A percentile compares a stretch with the other conserved stretches of the same genome.
Conservation (phyloP, 768 basidiomycete genomes). For the Boletus rex-veris region DNA sequence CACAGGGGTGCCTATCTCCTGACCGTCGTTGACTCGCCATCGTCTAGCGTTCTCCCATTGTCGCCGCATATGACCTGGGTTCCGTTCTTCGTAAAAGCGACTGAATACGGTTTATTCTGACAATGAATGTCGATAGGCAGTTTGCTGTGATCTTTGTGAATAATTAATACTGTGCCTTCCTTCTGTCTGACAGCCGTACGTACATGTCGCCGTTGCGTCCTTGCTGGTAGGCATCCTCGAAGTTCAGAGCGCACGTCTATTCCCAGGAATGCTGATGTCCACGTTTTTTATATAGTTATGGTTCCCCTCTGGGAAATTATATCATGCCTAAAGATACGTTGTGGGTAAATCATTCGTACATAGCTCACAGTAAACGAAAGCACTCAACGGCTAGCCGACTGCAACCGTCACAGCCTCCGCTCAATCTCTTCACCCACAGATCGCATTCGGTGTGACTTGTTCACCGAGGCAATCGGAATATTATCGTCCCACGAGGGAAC, state of each 20-base stretch:
- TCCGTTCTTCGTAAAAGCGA: background rate
- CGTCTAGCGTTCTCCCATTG: background rate
- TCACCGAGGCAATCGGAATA: too few species aligned
- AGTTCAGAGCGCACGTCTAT: background rate
- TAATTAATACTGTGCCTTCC: background rate
- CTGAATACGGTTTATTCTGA: background rate
- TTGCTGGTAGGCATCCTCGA: background rate
- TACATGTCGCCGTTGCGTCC: background rate
- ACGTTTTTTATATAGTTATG: too few species aligned
- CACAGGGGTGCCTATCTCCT: background rate
- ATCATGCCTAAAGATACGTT: too few species aligned
- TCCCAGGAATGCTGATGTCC: too few species aligned
- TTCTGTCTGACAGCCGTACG: background rate
- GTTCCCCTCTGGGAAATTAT: too few species aligned
- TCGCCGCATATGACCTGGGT: background rate
- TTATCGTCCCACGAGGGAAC: too few species aligned
- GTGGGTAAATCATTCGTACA: too few species aligned
- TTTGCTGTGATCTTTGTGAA: background rate
- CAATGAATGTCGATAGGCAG: background rate
- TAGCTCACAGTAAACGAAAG: too few species aligned
- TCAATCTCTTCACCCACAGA: too few species aligned
- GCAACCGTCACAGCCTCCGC: too few species aligned
- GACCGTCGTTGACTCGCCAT: background rate
- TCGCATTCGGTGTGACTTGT: too few species aligned
- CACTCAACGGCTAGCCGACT: too few species aligned